Evolutionary conservation across 2,329 filamentous ascomycete species (phyloP).

Genomic region (Anthostomella pinea): DNA sequence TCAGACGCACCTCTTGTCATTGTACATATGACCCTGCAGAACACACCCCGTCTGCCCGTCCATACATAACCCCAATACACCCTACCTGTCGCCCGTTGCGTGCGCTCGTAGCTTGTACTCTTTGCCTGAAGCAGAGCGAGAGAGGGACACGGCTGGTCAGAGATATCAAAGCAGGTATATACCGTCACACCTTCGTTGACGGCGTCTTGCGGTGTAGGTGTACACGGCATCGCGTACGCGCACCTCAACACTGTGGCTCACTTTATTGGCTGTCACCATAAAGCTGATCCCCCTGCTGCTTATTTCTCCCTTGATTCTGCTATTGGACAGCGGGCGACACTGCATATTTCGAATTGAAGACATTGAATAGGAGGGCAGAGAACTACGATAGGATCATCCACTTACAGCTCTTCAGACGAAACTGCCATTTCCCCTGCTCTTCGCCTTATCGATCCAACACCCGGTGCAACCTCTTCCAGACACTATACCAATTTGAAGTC

Average conservation of each 20-base stretch:
- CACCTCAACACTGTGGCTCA: background rate
- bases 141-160: no score
- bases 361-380: background rate
- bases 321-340: conserved; percentile 1
- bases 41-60: background rate
- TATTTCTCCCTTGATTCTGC: background rate
- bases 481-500: no score
- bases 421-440: no score
- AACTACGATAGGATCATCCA: no score
- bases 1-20: conserved; percentile 12
- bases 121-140: no score
- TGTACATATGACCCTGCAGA: conserved; percentile 21
- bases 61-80: conserved; percentile 1
- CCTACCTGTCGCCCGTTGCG: background rate
- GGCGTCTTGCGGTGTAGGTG: conserved; percentile 1
- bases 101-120: conserved; percentile 1
- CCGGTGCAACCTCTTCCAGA: no score
- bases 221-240: background rate
- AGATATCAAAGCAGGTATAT: no score
- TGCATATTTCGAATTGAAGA: background rate
- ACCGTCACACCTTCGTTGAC: no score
- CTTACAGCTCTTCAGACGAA: no score
- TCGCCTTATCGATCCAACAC: no score
- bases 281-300: background rate
- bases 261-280: no score